Evolutionary conservation across 2,329 filamentous ascomycete species (phyloP).

Genomic region (Ambrosiella cleistominuta): DNA sequence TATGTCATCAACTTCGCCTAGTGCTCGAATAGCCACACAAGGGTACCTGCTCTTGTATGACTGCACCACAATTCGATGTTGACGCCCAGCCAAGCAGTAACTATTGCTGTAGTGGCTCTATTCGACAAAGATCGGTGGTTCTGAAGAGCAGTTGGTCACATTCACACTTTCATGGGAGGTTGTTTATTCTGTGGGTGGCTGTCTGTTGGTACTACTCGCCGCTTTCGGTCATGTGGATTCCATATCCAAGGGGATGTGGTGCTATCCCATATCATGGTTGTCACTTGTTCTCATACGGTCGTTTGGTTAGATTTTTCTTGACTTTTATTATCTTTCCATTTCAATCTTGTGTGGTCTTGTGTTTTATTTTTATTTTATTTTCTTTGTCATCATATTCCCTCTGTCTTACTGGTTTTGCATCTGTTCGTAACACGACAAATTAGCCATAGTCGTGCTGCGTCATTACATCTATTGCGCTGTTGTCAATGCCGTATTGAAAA

Average conservation of each 20-base stretch:
- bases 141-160: background rate
- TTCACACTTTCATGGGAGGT: background rate
- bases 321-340: slow-evolving; percentile 3
- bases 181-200: background rate
- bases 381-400: slow-evolving; percentile 12
- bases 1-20: too few relatives aligned
- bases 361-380: slow-evolving; percentile 18
- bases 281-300: background rate
- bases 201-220: background rate
- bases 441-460: slow-evolving; percentile 3
- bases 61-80: too few relatives aligned
- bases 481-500: background rate
- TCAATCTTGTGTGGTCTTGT: slow-evolving; percentile 13
- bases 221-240: too few relatives aligned
- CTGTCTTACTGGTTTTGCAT: slow-evolving; percentile 1
- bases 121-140: background rate
- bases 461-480: slow-evolving; percentile 3
- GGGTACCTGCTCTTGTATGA: too few relatives aligned
- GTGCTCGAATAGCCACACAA: too few relatives aligned
- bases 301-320: background rate
- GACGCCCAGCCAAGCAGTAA: too few relatives aligned
- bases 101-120: too few relatives aligned
- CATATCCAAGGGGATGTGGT: too few relatives aligned
- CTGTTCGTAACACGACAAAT: background rate
- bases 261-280: too few relatives aligned